Base-by-base conservation (phyloP, 805 yeast species). In the Metschnikowia arizonensis region DNA sequence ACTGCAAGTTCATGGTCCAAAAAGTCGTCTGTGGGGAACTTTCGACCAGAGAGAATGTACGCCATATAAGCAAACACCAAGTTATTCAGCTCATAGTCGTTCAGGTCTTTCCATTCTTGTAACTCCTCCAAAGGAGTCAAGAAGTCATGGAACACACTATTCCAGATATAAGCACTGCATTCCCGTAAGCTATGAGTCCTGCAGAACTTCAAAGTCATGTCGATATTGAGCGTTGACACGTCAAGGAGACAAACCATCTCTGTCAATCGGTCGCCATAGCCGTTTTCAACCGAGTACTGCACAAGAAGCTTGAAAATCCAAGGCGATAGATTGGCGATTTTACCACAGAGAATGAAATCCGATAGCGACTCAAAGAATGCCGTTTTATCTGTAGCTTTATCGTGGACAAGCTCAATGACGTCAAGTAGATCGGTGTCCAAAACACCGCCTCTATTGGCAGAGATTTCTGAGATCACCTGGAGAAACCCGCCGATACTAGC, bases 161-260 rank as follows among this genome's bases (percentile, higher is more conserved):
- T 87, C 85, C 91, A 85, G 15, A 93, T 76, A 59, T 79, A 88
- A 0, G 81, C 74, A 40, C 78, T 65, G 30, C 87, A 77, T 43
- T 87, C 95, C 29, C 71, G 68, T 5, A 90, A 65, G 6, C 75
- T 65, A 53, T 81, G 68, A 48, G 72, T 58, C 32, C 69, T 67
- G 59, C 96, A 83, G 14, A 86, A 64, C 10, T 70, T 71, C 11
- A 88, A 72, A 0, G 96, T 81, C 18, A 82, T 66, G 62, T 91
- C 96, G 30, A 91, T 76, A 58, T 91, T 96, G 41, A 93, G 71
- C 10, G 81, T 75, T 5, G 69, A 54, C 7, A 85, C 72, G 55
- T 89, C 90, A 21, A 91, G 59, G 1, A 79, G 65, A 53, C 95
- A 85, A 9, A 90, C 69, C 26, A 87, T 58, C 46, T 83, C 82